Evolutionary conservation across 1,139 yeast species (phyloP).

Genomic region (Hansenula sp.): DNA sequence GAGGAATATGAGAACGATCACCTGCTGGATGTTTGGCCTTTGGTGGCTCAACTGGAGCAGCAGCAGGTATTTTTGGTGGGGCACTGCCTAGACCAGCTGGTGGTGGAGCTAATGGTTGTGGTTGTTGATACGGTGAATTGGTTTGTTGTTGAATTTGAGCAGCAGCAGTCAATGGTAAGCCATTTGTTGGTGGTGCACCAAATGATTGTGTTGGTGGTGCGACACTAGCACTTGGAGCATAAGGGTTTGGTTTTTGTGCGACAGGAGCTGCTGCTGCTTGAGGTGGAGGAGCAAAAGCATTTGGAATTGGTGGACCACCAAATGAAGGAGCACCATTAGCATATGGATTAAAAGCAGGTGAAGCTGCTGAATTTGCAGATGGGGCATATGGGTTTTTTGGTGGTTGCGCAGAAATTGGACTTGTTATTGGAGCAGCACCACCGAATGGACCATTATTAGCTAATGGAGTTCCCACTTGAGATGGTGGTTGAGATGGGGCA

Average conservation of each 20-base stretch:
- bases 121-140: slow-evolving; percentile 16
- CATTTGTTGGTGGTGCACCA: slow-evolving; percentile 19
- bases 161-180: slow-evolving; percentile 14
- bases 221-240: slow-evolving; percentile 25
- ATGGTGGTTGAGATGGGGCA: slow-evolving; percentile 16
- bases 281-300: slow-evolving; percentile 37
- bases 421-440: slow-evolving; percentile 17
- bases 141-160: slow-evolving; percentile 17
- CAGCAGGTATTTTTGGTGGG: slow-evolving; percentile 13
- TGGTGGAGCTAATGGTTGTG: slow-evolving; percentile 22
- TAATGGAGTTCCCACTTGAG: slow-evolving; percentile 9
- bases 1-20: slow-evolving; percentile 69
- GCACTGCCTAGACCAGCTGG: slow-evolving; percentile 13
- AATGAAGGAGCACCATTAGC: slow-evolving; percentile 17
- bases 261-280: slow-evolving; percentile 19
- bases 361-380: slow-evolving; percentile 13
- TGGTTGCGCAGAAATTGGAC: slow-evolving; percentile 14
- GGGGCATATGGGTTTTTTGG: slow-evolving; percentile 17
- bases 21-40: slow-evolving; percentile 57
- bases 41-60: slow-evolving; percentile 26
- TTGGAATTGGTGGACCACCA: slow-evolving; percentile 26
- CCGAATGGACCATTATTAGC: neutral
- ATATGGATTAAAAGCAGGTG: slow-evolving; percentile 17
- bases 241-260: slow-evolving; percentile 6
- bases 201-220: slow-evolving; percentile 13